Evolutionary conservation across 2,329 filamentous ascomycete genomes (phyloP), one percentile per base, ranked within the genome.

Genomic region (Monosporascus sp.): DNA sequence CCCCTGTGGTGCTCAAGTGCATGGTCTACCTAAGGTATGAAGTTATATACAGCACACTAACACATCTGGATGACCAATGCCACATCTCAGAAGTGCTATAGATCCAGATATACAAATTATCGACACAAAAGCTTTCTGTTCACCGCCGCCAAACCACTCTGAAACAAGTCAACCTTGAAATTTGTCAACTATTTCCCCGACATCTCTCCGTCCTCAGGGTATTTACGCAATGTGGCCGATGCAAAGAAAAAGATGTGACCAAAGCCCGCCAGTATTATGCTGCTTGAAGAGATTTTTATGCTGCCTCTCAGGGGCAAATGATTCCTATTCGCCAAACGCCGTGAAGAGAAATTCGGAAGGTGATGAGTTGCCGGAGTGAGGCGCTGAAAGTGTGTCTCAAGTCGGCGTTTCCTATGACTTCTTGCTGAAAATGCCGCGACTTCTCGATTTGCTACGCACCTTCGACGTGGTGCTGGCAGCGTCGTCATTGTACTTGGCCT

Each of bases 401-500:
- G 34, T 27, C 17, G 55, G 24, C 53, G 40, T 52, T 22, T 60
- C 57, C 51, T 66, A 66, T 20, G 60, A 37, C 69, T 83, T 84
- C 59, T 80, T 76, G 57, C 85, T 80, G 70, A 93, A 93, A 63
- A 93, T 86, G 56, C 82, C 84, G 61, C 89, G 80, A 48, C 87
- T 85, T 58, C 86, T 84, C 27, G 88, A 91, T 73, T 92, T 93
- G 72, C 87, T 89, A 56, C 87, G 82, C 41, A 77, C 66, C 70
- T 87, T 89, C 57, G 76, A 76, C 59, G 73, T 77, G 55, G 70
- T 70, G 54, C 72, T 68, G 53, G 66, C 69, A 50, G 71, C 76
- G 38, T 87, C 83, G 26, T 90, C 88, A 56, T 87, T 84, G 69
- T 97, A 97, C 68, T 97, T 97, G 53, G 91, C 76, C 71, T 97